Evolutionary conservation across 805 yeast species (phyloP).

Genomic region (Starmerella potacharoeniae): DNA sequence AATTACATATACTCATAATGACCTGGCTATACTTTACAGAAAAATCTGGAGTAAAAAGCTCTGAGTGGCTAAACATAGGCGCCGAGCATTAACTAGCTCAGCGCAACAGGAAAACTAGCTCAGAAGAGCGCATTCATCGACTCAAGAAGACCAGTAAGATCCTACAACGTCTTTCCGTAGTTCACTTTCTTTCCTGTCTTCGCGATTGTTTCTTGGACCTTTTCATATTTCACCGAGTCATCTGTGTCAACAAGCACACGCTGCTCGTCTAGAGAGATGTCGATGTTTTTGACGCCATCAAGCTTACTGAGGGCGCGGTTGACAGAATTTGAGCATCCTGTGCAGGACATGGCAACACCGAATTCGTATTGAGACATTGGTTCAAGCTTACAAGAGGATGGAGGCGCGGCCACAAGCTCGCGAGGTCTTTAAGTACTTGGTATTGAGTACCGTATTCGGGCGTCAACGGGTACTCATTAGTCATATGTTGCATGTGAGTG

Average conservation of each 20-base stretch:
- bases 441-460: not conserved
- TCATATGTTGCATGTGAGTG: not conserved
- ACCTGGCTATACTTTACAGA: not conserved
- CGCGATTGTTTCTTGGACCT: constrained; percentile 65
- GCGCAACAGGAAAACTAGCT: not conserved
- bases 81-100: too few relatives aligned
- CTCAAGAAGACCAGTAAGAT: not conserved
- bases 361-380: constrained; percentile 19
- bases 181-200: constrained; percentile 85
- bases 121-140: not conserved
- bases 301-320: constrained; percentile 58
- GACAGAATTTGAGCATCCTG: constrained; percentile 74
- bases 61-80: too few relatives aligned
- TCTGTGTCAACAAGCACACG: constrained; percentile 64
- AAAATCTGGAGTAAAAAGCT: not conserved
- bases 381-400: not conserved
- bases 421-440: not conserved
- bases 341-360: constrained; percentile 25
- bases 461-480: not conserved
- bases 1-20: not conserved
- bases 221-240: constrained; percentile 50
- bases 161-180: constrained; percentile 40
- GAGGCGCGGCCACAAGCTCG: not conserved
- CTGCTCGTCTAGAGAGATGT: constrained; percentile 70
- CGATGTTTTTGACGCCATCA: constrained; percentile 62